Evolutionary conservation across 2,329 filamentous ascomycete species (phyloP).

Genomic region (Colletotrichum higginsianum): DNA sequence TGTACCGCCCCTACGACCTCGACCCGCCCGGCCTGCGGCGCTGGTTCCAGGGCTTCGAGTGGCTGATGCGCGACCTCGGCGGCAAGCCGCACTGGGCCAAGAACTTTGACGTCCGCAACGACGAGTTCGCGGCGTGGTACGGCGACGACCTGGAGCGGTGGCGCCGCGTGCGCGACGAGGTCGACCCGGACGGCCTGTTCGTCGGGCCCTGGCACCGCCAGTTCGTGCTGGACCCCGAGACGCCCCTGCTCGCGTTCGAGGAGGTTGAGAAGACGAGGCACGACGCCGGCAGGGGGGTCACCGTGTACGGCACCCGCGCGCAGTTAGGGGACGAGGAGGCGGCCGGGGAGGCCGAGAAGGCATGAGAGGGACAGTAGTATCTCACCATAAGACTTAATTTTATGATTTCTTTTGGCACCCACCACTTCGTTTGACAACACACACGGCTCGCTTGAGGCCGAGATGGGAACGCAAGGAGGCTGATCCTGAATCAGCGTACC

Average conservation of each 20-base stretch:
- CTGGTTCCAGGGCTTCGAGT: slow-evolving; percentile 93
- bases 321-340: neutral
- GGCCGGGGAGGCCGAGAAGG: slow-evolving; percentile 1
- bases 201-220: slow-evolving; percentile 91
- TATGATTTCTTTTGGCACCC: no score
- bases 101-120: slow-evolving; percentile 79
- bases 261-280: slow-evolving; percentile 52
- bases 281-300: slow-evolving; percentile 33
- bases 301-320: slow-evolving; percentile 32
- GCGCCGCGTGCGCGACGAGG: slow-evolving; percentile 76
- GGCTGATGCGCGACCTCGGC: slow-evolving; percentile 88
- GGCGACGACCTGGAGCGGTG: slow-evolving; percentile 76
- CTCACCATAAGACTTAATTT: neutral
- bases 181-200: slow-evolving; percentile 89
- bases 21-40: slow-evolving; percentile 83
- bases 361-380: neutral
- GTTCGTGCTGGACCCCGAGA: slow-evolving; percentile 66
- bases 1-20: slow-evolving; percentile 85
- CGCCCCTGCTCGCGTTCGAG: slow-evolving; percentile 53
- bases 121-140: slow-evolving; percentile 76
- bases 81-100: slow-evolving; percentile 95
- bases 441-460: no score
- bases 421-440: no score
- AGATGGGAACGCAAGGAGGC: no score
- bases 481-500: no score